Percentiles rank a stretch among this genome's conserved stretches.
phyloP scores from a whole-genome alignment of 345 rosid species.

The Boechera retrofracta region DNA sequence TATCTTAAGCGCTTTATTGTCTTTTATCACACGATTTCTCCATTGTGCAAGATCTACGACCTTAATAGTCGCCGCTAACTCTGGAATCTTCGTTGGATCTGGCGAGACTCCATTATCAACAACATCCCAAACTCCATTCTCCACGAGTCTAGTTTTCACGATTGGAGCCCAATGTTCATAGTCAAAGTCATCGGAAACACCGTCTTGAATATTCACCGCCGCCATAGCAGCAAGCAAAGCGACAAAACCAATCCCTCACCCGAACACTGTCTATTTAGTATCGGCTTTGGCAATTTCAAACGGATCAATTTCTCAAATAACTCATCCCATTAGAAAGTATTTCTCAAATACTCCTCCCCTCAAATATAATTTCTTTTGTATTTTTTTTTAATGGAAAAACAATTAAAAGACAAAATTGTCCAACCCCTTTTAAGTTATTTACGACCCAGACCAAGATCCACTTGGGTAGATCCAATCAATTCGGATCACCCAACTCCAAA shows the following conservation, averaged over 20 bases:
- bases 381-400: too few species aligned
- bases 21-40: conserved; percentile 9
- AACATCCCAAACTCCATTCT: conserved; percentile 24
- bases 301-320: too few species aligned
- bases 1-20: conserved; percentile 25
- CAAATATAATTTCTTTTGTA: too few species aligned
- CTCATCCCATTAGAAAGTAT: too few species aligned
- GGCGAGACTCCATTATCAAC: conserved; percentile 23
- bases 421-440: too few species aligned
- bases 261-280: background rate
- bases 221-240: conserved; percentile 13
- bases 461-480: too few species aligned
- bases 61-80: background rate
- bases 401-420: too few species aligned
- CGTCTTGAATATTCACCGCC: background rate
- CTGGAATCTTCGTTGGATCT: conserved; percentile 28
- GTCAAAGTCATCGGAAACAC: conserved; percentile 21
- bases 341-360: too few species aligned
- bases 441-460: too few species aligned
- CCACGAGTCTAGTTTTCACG: background rate
- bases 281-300: too few species aligned
- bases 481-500: too few species aligned
- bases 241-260: background rate
- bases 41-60: conserved; percentile 11
- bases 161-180: conserved; percentile 21